A percentile compares a stretch with the other conserved stretches of the same genome.
Conservation (phyloP, 495 filamentous ascomycete species). For the Pseudoneurospora amorphoporcata region DNA sequence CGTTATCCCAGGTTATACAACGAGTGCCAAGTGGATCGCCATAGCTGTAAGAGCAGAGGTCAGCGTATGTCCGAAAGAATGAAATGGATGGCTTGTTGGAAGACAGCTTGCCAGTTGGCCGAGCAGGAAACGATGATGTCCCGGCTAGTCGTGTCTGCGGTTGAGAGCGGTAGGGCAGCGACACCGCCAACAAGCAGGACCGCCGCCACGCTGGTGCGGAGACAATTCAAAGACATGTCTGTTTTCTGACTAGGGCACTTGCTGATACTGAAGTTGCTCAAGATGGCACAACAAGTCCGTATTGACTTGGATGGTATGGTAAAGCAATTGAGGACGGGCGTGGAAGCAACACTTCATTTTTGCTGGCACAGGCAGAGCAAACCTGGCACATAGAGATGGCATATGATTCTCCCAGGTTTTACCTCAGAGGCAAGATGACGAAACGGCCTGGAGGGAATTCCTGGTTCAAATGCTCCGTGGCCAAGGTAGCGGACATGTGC, state of each 20-base stretch:
- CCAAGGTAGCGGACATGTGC: not conserved
- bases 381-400: not conserved
- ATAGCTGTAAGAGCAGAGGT: not conserved
- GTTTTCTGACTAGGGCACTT: not conserved
- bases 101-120: constrained; percentile 5
- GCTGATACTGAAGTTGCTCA: not conserved
- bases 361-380: not conserved
- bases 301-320: not conserved
- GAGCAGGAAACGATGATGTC: constrained; percentile 4
- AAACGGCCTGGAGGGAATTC: not conserved
- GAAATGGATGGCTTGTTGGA: not conserved
- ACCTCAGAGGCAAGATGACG: not conserved
- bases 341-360: not conserved
- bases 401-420: not conserved
- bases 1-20: not conserved
- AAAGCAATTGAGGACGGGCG: not conserved
- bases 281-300: not conserved
- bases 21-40: not conserved
- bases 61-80: not conserved
- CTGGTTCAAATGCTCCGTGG: not conserved
- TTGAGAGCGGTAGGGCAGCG: constrained; percentile 3
- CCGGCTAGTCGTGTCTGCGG: constrained; percentile 1
- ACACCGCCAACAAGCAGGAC: constrained; percentile 4
- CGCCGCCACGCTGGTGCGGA: constrained; percentile 10
- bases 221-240: constrained; percentile 8